Base-by-base conservation (phyloP, 2,329 filamentous ascomycete species). In the Aspergillus sp. region DNA sequence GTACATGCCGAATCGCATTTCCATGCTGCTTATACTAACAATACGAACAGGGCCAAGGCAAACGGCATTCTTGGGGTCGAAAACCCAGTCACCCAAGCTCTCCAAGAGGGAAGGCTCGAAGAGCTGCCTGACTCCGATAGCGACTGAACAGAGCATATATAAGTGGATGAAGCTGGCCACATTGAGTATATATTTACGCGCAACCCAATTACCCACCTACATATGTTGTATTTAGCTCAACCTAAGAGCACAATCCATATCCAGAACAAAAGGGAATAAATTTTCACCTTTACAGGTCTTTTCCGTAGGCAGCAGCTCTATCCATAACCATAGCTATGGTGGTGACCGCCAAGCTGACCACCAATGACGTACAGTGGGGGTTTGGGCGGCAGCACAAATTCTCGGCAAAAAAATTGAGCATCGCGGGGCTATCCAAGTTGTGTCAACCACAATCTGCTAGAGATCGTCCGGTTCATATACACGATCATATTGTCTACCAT, bases 41-140 rank as follows among this genome's bases (percentile, higher is more conserved):
- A 49, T 15, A 4, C 34, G 8, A 34, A 59, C 57, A 83, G 84
- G 60, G 77, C 95, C 44, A 90, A 85, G 70, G 84, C 83, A 61
- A 95, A 87, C 11, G 91, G 91, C 3, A 81, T 96, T 5, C 80
- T 96, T 33, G 81, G 89, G 62, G 86, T 95, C 13, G 83, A 91
- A 73, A 96, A 96, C 69, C 91, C 91, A 0, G 86, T 96, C 2
- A 83, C 86, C 57, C 80, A 85, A 66, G 89, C 90, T 0, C 77
- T 86, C 56, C 83, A 85, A 46, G 85, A 89, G 62, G 91, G 90
- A 1, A 79, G 87, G 53, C 86, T 93, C 53, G 82, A 91, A 68
- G 87, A 93, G 67, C 69, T 93, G 41, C 77, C 81, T 15, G 83
- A 86, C 54, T 83, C 86, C 59, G 66, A 75, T 46, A 74, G 70